Percentiles rank a stretch among this genome's conserved stretches.
These are phyloP conservation scores for Picea abies DNA, from an alignment of 83 land plant species.

Conservation along the genomic window DNA sequence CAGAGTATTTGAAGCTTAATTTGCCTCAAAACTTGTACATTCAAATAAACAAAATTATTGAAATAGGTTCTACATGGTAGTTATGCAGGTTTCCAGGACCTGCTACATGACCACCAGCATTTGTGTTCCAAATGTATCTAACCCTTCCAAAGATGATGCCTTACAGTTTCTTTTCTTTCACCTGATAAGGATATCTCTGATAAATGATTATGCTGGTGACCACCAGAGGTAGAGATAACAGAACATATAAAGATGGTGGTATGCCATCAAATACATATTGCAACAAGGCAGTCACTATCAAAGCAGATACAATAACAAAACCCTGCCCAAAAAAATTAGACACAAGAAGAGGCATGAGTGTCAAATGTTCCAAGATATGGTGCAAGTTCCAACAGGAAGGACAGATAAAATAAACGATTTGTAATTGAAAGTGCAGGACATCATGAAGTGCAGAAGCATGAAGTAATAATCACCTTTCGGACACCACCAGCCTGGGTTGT, in stretches of 20 bases:
- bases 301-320: constrained; percentile 94
- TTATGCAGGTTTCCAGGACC: no score
- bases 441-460: background rate
- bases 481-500: constrained; percentile 96
- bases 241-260: constrained; percentile 80
- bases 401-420: background rate
- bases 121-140: no score
- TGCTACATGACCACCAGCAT: no score
- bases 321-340: constrained; percentile 61
- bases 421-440: background rate
- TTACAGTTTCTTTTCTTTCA: constrained; percentile 59
- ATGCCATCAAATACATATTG: constrained; percentile 87
- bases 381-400: background rate
- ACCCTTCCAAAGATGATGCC: no score
- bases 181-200: constrained; percentile 76
- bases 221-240: constrained; percentile 88
- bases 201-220: constrained; percentile 83
- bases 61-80: no score
- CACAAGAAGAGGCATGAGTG: background rate
- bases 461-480: constrained; percentile 60
- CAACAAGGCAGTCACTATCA: constrained; percentile 87
- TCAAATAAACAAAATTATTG: no score
- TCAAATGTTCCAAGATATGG: constrained; percentile 1
- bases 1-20: no score
- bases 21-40: no score